Conservation (phyloP, 148 eudicot genomes). For the Rhododendron molle region DNA sequence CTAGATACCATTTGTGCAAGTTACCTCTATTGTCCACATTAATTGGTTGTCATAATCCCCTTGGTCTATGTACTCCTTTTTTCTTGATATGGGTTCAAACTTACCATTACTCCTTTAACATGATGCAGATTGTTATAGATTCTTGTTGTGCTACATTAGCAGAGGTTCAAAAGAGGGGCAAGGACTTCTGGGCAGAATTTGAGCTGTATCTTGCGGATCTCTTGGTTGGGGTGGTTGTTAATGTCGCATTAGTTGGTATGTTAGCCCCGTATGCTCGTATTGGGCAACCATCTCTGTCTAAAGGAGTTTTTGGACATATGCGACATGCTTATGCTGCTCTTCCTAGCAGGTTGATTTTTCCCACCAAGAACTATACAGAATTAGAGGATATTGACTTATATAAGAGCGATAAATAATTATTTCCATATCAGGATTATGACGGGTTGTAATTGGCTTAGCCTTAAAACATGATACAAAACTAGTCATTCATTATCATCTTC, state of each 20-base stretch:
- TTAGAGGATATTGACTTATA: neutral
- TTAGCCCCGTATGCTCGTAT: constrained; percentile 71
- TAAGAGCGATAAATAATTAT: neutral
- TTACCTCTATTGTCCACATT: neutral
- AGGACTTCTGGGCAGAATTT: constrained; percentile 72
- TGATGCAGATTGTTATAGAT: constrained; percentile 67
- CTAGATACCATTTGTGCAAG: neutral
- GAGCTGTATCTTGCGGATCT: constrained; percentile 60
- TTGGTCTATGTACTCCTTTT: neutral
- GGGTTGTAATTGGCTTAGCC: neutral
- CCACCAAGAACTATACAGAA: neutral
- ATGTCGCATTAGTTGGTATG: constrained; percentile 70
- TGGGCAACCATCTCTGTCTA: constrained; percentile 41
- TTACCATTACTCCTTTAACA: neutral
- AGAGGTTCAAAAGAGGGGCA: constrained; percentile 62
- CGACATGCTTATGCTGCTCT: constrained; percentile 44
- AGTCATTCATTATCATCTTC: neutral
- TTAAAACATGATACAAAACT: neutral
- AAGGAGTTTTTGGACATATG: constrained; percentile 39
- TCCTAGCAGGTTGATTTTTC: constrained; percentile 55
- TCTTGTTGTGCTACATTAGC: constrained; percentile 71
- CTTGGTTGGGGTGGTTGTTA: constrained; percentile 58
- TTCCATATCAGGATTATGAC: neutral
- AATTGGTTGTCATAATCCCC: neutral
- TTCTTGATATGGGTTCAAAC: neutral